Percentiles rank a stretch among this genome's conserved stretches.
phyloP scores from a whole-genome alignment of 139 green algal genomes.

The Spirogloea muscicola region DNA sequence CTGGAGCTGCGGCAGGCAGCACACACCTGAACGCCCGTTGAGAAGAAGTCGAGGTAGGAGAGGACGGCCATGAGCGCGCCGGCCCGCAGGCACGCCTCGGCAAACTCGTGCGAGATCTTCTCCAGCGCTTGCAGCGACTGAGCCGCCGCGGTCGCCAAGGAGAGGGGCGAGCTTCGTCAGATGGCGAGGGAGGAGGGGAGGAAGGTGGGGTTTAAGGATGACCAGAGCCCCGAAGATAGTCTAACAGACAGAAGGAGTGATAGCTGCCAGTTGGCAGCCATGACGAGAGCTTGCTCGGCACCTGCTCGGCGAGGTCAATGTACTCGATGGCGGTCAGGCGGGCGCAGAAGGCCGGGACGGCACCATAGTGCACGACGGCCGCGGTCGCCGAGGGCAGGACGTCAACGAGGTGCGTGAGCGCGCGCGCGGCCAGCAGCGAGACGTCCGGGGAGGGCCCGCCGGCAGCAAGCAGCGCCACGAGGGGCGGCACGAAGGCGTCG shows the following conservation, averaged over 20 bases:
- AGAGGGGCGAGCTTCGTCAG: too few species aligned
- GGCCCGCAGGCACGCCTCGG: slow-evolving; percentile 59
- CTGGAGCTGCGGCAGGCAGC: too few species aligned
- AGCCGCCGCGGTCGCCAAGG: too few species aligned
- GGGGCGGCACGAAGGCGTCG: slow-evolving; percentile 78
- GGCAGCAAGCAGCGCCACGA: slow-evolving; percentile 82
- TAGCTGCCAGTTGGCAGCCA: too few species aligned
- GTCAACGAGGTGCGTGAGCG: slow-evolving; percentile 87
- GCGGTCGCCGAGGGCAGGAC: slow-evolving; percentile 65
- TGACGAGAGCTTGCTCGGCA: too few species aligned
- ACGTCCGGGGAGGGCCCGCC: slow-evolving; percentile 86
- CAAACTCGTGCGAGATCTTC: slow-evolving; percentile 89
- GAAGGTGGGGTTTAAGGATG: too few species aligned
- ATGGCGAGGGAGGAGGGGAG: too few species aligned
- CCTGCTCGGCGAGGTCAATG: slow-evolving; percentile 95
- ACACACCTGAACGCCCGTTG: slow-evolving; percentile 76
- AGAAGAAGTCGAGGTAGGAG: slow-evolving; percentile 95
- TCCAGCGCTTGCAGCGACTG: slow-evolving; percentile 75
- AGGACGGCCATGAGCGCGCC: slow-evolving; percentile 83
- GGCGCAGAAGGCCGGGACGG: slow-evolving; percentile 73
- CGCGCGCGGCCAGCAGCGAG: slow-evolving; percentile 87
- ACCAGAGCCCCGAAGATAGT: too few species aligned
- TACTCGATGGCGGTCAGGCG: slow-evolving; percentile 92
- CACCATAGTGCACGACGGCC: slow-evolving; percentile 82
- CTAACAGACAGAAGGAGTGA: too few species aligned